Evolutionary conservation across 768 basidiomycete genomes (phyloP), one percentile per base, ranked within the genome.

Genomic region (Baorangia bicolor): DNA sequence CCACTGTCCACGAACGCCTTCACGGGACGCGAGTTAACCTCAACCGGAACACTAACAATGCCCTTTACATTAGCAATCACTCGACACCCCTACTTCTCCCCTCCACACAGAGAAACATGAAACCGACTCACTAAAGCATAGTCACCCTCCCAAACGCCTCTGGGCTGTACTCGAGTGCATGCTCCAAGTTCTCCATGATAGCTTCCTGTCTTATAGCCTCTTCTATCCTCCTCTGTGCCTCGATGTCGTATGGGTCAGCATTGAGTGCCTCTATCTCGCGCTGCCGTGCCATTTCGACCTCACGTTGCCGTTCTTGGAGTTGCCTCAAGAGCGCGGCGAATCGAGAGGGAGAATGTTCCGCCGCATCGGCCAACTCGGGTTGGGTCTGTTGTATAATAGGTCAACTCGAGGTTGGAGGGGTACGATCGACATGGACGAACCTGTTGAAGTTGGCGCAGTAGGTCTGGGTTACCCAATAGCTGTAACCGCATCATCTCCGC

Each of bases 1-100:
- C 96, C 97, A 60, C 94, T 97, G 69, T 99, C 97, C 40, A 99
- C 97, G 63, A 99, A 99, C 0, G 97, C 97, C 71, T 93, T 95
- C 35, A 98, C 85, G 4, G 89, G 88, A 56, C 81, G 79, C 1
- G 88, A 88, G 66, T 99, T 99, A 2, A 99, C 93, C 66, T 98
- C 97, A 0, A 94, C 86, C 25, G 87, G 83, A 59, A 98, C 90
- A 64, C 92, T 95, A 38, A 30, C 42, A 47, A 53, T 27, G 35
- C 35, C 49, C 54, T 41, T 41, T 27, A 30, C 34, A 41, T 67
- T 18, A 67, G 60, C 52, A 20, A 48, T 39, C 54, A 50, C 28
- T 58, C 44, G 53, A 47, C 13, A 2, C 18, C 34, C 5, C 49
- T 42, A 30, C 30, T 14, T 46, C 20, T 12, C n/a, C 41, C 33